A percentile compares a stretch with the other conserved stretches of the same genome.
Conservation (phyloP, 768 basidiomycete species). For the Tylopilus sp. region DNA sequence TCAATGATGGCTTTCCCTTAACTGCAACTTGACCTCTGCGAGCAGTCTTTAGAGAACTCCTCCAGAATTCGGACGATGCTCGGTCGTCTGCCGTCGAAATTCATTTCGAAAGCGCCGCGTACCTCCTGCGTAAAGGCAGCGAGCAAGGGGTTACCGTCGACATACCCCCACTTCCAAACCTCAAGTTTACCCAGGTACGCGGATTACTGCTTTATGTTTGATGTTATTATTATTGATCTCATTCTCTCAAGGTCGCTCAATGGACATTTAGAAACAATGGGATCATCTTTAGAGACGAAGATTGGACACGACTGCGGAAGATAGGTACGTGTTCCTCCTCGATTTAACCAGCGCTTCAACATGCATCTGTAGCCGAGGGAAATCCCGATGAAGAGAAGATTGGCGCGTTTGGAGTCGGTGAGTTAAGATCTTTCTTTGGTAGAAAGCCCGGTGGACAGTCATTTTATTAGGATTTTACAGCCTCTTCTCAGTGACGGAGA, state of each 20-base stretch:
- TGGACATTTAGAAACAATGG: neutral
- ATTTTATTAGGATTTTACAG: slow-evolving; percentile 61
- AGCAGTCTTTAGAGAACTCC: neutral
- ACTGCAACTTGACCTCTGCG: neutral
- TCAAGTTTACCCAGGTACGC: slow-evolving; percentile 49
- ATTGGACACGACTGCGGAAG: slow-evolving; percentile 1
- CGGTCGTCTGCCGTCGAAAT: neutral
- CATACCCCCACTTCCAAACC: slow-evolving; percentile 47
- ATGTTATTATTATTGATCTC: neutral
- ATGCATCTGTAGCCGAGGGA: neutral
- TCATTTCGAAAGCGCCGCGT: slow-evolving; percentile 52
- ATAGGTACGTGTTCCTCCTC: neutral
- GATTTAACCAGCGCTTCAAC: neutral
- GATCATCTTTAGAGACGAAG: slow-evolving; percentile 30
- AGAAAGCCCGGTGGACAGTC: neutral
- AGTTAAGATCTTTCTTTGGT: neutral
- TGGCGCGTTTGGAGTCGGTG: neutral
- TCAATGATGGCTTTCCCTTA: neutral
- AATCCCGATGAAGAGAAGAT: neutral
- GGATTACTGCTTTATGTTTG: neutral
- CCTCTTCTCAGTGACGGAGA: slow-evolving; percentile 78
- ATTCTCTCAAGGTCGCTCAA: neutral
- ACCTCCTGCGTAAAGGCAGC: slow-evolving; percentile 30
- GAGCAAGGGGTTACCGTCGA: slow-evolving; percentile 4
- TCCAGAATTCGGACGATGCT: neutral